These are phyloP conservation scores for Cercophora newfieldiana DNA, from an alignment of 495 filamentous ascomycete species.

Conservation along the genomic window DNA sequence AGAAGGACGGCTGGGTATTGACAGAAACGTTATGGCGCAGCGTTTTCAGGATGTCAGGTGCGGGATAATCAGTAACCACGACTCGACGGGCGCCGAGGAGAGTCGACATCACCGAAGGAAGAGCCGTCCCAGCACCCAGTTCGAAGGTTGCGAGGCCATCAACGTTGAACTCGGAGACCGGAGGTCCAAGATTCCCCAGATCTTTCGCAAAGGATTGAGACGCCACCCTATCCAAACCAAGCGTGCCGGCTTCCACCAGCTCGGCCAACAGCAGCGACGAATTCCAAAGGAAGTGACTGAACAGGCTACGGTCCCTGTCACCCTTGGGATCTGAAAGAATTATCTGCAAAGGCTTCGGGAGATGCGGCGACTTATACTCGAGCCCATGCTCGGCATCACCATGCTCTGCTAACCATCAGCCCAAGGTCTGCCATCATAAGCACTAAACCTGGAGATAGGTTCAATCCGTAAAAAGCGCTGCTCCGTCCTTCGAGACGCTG, in stretches of 20 bases:
- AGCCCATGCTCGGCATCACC: conserved; percentile 68
- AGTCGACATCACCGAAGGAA: conserved; percentile 67
- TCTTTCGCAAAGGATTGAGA: conserved; percentile 4
- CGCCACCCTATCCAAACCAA: conserved; percentile 23
- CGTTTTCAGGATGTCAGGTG: conserved; percentile 59
- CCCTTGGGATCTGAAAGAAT: conserved; percentile 55
- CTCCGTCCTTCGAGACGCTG: background rate
- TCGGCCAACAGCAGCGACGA: conserved; percentile 71
- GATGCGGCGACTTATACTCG: conserved; percentile 63
- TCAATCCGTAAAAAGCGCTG: too few species aligned
- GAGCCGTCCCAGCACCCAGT: conserved; percentile 67
- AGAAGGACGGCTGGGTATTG: conserved; percentile 21
- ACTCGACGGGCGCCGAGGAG: conserved; percentile 64
- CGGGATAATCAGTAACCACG: conserved; percentile 78
- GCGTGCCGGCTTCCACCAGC: conserved; percentile 55
- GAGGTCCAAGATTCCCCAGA: background rate
- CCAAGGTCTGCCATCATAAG: background rate
- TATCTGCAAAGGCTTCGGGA: conserved; percentile 46
- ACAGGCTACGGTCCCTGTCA: conserved; percentile 62
- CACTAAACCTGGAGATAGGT: too few species aligned
- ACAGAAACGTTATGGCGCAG: conserved; percentile 60
- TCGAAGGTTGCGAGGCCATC: conserved; percentile 46
- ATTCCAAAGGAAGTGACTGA: conserved; percentile 88
- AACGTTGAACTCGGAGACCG: conserved; percentile 33
- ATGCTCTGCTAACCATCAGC: conserved; percentile 45